A percentile compares a stretch with the other conserved stretches of the same genome.
Evolutionary conservation across 345 rosid genomes (phyloP).

Genomic region (Pistacia atlantica): DNA sequence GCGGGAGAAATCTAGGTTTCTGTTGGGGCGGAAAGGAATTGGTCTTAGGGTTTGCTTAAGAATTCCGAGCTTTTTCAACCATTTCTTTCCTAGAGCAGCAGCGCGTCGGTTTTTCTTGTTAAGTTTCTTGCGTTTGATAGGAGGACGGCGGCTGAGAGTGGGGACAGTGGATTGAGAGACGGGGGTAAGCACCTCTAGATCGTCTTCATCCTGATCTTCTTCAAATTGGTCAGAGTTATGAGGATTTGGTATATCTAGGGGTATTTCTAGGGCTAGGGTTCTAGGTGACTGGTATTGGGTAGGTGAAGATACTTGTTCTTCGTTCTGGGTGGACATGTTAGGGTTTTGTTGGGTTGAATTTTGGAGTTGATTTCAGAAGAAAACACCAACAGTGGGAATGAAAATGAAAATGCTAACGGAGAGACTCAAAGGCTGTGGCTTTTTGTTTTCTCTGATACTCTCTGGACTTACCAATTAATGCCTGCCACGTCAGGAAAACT

Average conservation of each 20-base stretch:
- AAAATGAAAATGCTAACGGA: neutral
- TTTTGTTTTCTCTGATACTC: neutral
- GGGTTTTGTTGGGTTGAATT: neutral
- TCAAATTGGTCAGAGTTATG: constrained; percentile 27
- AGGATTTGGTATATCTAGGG: constrained; percentile 19
- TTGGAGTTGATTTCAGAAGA: neutral
- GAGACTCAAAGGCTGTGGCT: neutral
- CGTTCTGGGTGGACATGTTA: constrained; percentile 1
- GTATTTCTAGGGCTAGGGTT: constrained; percentile 27
- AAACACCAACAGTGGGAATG: neutral
- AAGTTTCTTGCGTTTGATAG: constrained; percentile 42
- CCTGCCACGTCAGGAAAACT: constrained; percentile 1
- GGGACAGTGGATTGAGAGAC: constrained; percentile 20
- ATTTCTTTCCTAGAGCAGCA: constrained; percentile 34
- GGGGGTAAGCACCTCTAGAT: constrained; percentile 25
- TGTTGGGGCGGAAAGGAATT: constrained; percentile 59
- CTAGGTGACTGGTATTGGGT: neutral
- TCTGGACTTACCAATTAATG: neutral
- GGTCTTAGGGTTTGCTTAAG: constrained; percentile 52
- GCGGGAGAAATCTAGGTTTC: constrained; percentile 58
- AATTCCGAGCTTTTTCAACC: constrained; percentile 49
- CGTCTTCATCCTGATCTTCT: constrained; percentile 21
- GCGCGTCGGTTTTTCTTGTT: constrained; percentile 29
- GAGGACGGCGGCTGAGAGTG: constrained; percentile 37
- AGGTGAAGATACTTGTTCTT: neutral